A percentile compares a stretch with the other conserved stretches of the same genome.
Evolutionary conservation across 805 yeast genomes (phyloP).

Genomic region (Starmera amethionina): DNA sequence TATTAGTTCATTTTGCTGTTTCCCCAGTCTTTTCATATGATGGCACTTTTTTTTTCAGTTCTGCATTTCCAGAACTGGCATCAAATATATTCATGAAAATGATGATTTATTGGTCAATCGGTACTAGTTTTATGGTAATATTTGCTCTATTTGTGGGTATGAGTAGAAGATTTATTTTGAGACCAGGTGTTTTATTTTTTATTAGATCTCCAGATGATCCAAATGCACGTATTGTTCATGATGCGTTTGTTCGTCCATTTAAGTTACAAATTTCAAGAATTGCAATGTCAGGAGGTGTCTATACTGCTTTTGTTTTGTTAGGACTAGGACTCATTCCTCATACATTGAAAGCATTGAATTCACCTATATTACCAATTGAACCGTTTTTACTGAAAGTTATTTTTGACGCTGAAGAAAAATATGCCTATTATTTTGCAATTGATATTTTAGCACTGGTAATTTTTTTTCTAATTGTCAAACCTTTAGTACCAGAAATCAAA

Average conservation of each 20-base stretch:
- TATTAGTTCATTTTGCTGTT: constrained; percentile 58
- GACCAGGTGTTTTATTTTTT: constrained; percentile 87
- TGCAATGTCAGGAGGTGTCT: constrained; percentile 61
- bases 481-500: constrained; percentile 8
- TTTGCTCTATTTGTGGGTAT: constrained; percentile 83
- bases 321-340: constrained; percentile 52
- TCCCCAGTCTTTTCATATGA: constrained; percentile 41
- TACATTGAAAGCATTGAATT: constrained; percentile 8
- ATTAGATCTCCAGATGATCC: constrained; percentile 94
- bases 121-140: constrained; percentile 79
- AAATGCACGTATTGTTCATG: constrained; percentile 74
- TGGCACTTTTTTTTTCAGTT: constrained; percentile 1
- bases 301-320: constrained; percentile 57
- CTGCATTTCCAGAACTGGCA: not conserved
- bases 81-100: not conserved
- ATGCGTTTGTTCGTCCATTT: constrained; percentile 74
- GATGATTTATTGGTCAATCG: not conserved
- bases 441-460: not conserved
- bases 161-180: constrained; percentile 59
- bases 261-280: constrained; percentile 64
- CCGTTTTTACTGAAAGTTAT: not conserved
- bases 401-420: not conserved
- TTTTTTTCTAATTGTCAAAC: not conserved
- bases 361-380: constrained; percentile 13
- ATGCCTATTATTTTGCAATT: too few species aligned